A percentile compares a stretch with the other conserved stretches of the same genome.
Evolutionary conservation across 768 basidiomycete species (phyloP).

Genomic region (Tylopilus sp.): DNA sequence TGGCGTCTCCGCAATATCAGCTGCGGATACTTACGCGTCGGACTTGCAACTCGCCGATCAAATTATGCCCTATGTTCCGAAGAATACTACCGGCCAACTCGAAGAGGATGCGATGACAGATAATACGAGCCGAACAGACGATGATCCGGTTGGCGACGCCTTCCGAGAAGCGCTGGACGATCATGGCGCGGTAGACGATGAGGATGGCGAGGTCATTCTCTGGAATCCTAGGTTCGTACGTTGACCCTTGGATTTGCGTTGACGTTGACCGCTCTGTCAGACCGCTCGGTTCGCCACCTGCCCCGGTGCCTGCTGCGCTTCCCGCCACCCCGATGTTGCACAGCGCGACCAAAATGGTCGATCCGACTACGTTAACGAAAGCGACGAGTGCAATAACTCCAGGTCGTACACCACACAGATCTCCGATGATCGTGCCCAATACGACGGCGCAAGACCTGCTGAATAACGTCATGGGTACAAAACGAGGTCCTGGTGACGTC

Average conservation of each 20-base stretch:
- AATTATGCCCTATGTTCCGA: conserved; percentile 8
- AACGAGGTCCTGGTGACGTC: conserved; percentile 19
- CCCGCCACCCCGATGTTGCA: conserved; percentile 21
- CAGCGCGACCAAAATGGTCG: conserved; percentile 4
- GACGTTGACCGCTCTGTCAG: conserved; percentile 11
- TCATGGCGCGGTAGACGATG: conserved; percentile 35
- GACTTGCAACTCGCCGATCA: conserved; percentile 11
- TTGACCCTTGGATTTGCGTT: not conserved
- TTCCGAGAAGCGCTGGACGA: conserved; percentile 49
- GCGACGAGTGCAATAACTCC: conserved; percentile 8
- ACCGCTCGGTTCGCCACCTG: conserved; percentile 19
- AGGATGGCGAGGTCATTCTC: conserved; percentile 71
- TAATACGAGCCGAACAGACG: conserved; percentile 62
- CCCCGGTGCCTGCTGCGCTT: conserved; percentile 5
- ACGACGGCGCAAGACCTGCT: conserved; percentile 70
- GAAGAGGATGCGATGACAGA: conserved; percentile 67
- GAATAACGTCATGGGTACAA: conserved; percentile 36
- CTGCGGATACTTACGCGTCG: conserved; percentile 1
- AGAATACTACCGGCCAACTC: conserved; percentile 7
- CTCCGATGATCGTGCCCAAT: conserved; percentile 20
- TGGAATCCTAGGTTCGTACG: conserved; percentile 60
- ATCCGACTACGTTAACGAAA: not conserved
- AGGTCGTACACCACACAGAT: conserved; percentile 27
- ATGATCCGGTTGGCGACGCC: conserved; percentile 70
- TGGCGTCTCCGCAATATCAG: conserved; percentile 5